These are phyloP conservation scores for Lactarius akahatsu DNA, from an alignment of 768 basidiomycete genomes.

Conservation along the genomic window DNA sequence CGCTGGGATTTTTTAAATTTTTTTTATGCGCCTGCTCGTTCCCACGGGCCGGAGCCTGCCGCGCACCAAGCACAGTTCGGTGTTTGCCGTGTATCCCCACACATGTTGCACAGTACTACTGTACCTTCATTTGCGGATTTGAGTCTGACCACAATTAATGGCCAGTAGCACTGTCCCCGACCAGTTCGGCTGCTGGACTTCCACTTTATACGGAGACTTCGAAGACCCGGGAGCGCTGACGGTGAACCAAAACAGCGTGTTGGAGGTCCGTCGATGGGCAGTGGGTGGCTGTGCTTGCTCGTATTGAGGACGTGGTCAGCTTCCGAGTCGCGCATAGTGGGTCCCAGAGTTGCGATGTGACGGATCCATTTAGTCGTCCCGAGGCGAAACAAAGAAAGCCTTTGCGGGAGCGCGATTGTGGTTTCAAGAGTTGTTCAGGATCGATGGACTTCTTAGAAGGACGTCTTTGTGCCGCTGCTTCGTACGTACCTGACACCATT, in stretches of 20 bases:
- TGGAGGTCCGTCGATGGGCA: no score
- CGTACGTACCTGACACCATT: neutral
- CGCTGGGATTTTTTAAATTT: neutral
- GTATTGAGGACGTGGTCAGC: neutral
- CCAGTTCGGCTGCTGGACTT: neutral
- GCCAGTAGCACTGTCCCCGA: neutral
- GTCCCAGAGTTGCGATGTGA: neutral
- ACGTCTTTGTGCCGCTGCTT: neutral
- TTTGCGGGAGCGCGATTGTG: neutral
- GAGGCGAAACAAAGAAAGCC: no score
- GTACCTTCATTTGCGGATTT: neutral
- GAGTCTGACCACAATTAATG: neutral
- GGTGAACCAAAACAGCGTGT: neutral
- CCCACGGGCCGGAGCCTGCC: slow-evolving; percentile 1
- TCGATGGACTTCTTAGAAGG: neutral
- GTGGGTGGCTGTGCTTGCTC: neutral
- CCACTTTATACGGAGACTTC: neutral
- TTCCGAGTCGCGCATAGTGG: neutral
- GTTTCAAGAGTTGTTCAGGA: neutral
- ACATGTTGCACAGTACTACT: no score
- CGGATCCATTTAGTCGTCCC: neutral
- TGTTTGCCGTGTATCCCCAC: neutral
- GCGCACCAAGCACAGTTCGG: neutral
- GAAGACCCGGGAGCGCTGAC: neutral
- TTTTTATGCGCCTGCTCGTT: neutral